phyloP scores from a whole-genome alignment of 768 basidiomycete genomes.

The Suillus bovinus region DNA sequence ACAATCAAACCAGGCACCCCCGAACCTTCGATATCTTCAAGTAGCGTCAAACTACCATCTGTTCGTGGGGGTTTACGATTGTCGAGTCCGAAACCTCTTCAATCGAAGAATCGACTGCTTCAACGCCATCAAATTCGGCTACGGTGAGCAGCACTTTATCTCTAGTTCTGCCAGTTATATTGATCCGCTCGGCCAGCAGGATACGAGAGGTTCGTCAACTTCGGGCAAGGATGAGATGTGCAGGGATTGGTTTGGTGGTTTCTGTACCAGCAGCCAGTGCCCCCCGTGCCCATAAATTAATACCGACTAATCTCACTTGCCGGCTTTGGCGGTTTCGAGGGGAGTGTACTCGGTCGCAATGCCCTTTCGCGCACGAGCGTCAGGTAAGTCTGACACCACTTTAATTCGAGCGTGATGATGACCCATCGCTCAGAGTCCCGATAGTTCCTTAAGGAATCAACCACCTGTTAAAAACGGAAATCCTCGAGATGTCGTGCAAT shows the following conservation, averaged over 20 bases:
- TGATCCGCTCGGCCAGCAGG: not conserved
- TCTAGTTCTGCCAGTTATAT: not conserved
- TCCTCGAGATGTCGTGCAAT: not conserved
- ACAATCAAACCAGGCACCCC: not conserved
- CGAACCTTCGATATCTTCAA: not conserved
- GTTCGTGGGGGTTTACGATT: not conserved
- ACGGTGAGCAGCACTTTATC: not conserved
- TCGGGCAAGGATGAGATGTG: not conserved
- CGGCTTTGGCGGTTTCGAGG: not conserved
- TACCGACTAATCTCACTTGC: not conserved
- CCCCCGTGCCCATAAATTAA: not conserved
- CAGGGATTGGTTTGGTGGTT: not conserved
- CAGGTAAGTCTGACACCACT: not conserved
- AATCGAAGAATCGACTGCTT: not conserved
- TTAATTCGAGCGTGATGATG: not conserved
- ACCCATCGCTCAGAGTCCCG: not conserved
- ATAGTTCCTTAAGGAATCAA: not conserved
- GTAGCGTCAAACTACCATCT: not conserved
- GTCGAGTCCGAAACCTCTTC: not conserved
- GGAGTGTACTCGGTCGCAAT: not conserved
- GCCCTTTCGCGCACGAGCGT: not conserved
- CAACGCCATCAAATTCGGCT: not conserved
- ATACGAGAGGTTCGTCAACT: too few relatives aligned
- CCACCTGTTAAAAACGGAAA: not conserved
- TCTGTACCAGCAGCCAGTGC: not conserved